Conservation (phyloP, 116 monocot species). For the Zostera marina region DNA sequence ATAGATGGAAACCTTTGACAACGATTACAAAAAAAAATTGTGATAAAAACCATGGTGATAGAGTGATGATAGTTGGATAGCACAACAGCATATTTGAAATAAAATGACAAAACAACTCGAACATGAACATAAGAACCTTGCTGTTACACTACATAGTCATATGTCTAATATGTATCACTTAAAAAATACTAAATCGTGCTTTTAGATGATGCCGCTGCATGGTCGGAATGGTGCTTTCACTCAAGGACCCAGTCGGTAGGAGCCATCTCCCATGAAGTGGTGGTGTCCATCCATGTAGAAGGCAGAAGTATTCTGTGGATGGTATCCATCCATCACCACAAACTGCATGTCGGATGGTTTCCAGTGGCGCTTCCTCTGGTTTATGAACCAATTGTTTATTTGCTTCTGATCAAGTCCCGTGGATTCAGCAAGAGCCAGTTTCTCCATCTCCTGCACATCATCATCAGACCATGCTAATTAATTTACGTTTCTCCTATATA, state of each 20-base stretch:
- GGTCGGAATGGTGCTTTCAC: background rate
- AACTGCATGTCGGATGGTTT: constrained; percentile 68
- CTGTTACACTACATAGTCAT: background rate
- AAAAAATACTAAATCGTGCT: no score
- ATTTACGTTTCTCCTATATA: no score
- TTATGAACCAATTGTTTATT: constrained; percentile 73
- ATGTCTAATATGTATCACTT: no score
- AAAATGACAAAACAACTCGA: no score
- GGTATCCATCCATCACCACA: constrained; percentile 39
- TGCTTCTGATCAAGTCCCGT: constrained; percentile 60
- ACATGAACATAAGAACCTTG: background rate
- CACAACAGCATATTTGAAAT: no score
- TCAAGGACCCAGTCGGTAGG: constrained; percentile 32
- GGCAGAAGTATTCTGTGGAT: constrained; percentile 23
- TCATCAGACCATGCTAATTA: no score
- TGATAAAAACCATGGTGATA: no score
- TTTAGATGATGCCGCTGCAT: background rate
- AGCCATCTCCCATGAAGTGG: constrained; percentile 31
- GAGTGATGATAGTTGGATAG: no score
- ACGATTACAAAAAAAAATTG: no score
- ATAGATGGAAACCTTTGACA: no score
- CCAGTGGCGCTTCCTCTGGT: constrained; percentile 65
- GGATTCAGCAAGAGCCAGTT: constrained; percentile 46
- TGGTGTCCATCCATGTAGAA: constrained; percentile 46
- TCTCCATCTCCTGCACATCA: constrained; percentile 35